These are phyloP conservation scores for Polyporus tsugae DNA, from an alignment of 1,284 basidiomycete genomes.

Conservation along the genomic window DNA sequence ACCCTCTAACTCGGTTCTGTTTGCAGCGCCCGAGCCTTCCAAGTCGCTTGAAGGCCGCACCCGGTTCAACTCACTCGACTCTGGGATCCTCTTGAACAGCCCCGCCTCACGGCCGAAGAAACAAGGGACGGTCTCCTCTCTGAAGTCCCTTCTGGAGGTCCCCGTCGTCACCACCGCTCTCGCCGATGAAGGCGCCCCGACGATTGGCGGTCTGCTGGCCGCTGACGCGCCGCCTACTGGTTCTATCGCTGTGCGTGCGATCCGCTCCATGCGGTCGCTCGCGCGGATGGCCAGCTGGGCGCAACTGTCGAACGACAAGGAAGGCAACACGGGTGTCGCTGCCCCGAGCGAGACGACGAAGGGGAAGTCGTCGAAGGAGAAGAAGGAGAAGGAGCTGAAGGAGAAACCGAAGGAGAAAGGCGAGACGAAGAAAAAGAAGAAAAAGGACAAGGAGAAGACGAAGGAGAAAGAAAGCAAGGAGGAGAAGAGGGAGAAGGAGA, in stretches of 20 bases:
- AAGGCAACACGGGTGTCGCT: conserved; percentile 37
- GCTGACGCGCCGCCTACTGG: conserved; percentile 45
- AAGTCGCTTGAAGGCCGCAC: conserved; percentile 47
- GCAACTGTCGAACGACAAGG: conserved; percentile 55
- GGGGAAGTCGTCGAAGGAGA: conserved; percentile 36
- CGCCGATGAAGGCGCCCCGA: conserved; percentile 38
- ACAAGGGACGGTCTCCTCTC: conserved; percentile 29
- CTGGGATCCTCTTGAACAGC: conserved; percentile 56
- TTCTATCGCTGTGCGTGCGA: conserved; percentile 80
- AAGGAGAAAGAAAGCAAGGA: conserved; percentile 44
- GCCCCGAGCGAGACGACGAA: conserved; percentile 24
- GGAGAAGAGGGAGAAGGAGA: conserved; percentile 44
- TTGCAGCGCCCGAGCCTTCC: conserved; percentile 56
- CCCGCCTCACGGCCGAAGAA: conserved; percentile 30
- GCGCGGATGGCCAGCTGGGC: conserved; percentile 78
- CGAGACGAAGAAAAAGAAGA: conserved; percentile 41
- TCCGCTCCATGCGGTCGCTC: conserved; percentile 74
- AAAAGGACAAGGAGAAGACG: conserved; percentile 43
- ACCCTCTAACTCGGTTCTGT: background rate
- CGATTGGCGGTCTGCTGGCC: conserved; percentile 48
- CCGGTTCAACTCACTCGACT: conserved; percentile 73
- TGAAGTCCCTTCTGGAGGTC: conserved; percentile 21
- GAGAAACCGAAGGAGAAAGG: conserved; percentile 43
- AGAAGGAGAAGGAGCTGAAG: conserved; percentile 38
- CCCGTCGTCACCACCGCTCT: conserved; percentile 17